These are phyloP conservation scores for Phylloporus rhodoxanthus DNA, from an alignment of 768 basidiomycete genomes.

Conservation along the genomic window DNA sequence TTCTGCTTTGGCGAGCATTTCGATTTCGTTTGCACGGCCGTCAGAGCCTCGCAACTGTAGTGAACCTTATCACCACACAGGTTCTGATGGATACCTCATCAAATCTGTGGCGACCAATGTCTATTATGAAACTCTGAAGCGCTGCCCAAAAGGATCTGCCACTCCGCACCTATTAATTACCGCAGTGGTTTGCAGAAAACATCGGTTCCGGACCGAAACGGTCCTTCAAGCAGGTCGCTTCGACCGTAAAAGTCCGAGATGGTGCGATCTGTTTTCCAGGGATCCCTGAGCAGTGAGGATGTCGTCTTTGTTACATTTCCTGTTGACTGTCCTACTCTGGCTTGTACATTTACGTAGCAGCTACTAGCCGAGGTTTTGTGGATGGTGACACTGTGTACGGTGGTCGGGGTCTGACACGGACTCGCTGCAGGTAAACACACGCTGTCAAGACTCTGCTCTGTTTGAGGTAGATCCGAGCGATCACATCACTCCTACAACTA, in stretches of 20 bases:
- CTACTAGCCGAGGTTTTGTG: neutral
- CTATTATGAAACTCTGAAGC: slow-evolving; percentile 61
- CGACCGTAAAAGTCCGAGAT: neutral
- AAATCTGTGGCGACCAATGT: slow-evolving; percentile 33
- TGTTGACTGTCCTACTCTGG: neutral
- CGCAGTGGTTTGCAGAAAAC: slow-evolving; percentile 30
- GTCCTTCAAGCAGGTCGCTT: neutral
- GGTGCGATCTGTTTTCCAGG: neutral
- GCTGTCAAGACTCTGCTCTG: slow-evolving; percentile 14
- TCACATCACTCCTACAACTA: slow-evolving; percentile 15
- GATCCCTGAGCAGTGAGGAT: neutral
- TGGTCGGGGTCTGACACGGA: slow-evolving; percentile 22
- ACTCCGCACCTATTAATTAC: slow-evolving; percentile 7
- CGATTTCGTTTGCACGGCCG: slow-evolving; percentile 42
- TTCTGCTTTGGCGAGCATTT: neutral
- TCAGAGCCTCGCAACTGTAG: neutral
- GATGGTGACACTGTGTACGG: slow-evolving; percentile 5
- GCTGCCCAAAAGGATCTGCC: slow-evolving; percentile 59
- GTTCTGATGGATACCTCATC: slow-evolving; percentile 62
- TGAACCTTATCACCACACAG: slow-evolving; percentile 2
- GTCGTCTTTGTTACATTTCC: neutral
- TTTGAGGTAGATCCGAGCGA: slow-evolving; percentile 17
- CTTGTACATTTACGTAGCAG: slow-evolving; percentile 10
- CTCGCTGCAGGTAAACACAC: slow-evolving; percentile 6
- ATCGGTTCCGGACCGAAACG: slow-evolving; percentile 10